Evolutionary conservation across 306 rosid genomes (phyloP).

Genomic region (Fragaria nilgerrensis): DNA sequence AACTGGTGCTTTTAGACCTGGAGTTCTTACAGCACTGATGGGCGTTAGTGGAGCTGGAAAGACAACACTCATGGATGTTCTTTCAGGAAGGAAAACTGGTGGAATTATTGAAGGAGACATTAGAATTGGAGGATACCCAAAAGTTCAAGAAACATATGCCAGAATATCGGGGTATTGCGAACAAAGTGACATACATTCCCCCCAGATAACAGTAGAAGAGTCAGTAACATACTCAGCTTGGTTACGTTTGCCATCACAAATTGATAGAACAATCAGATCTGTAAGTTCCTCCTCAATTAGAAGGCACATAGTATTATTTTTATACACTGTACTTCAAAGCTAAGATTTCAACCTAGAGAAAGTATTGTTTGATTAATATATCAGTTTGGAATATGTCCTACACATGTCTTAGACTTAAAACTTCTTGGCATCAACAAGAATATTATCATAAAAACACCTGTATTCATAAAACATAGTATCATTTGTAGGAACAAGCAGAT

Average conservation of each 20-base stretch:
- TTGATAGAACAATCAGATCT: constrained; percentile 19
- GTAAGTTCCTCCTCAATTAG: constrained; percentile 7
- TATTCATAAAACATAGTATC: background rate
- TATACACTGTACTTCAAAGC: background rate
- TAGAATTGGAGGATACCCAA: constrained; percentile 49
- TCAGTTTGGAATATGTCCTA: background rate
- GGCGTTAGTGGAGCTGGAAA: constrained; percentile 70
- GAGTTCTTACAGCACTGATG: constrained; percentile 56
- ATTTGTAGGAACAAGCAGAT: too few species aligned
- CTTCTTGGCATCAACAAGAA: background rate
- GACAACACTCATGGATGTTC: constrained; percentile 67
- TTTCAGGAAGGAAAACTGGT: constrained; percentile 60
- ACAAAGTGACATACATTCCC: constrained; percentile 60
- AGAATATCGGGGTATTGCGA: constrained; percentile 60
- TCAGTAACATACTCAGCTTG: constrained; percentile 57
- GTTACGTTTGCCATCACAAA: constrained; percentile 53
- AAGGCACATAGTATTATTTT: background rate
- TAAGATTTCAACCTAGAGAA: background rate
- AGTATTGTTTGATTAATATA: background rate
- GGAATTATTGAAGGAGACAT: constrained; percentile 54
- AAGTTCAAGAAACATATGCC: constrained; percentile 54
- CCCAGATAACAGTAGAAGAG: constrained; percentile 47
- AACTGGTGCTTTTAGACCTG: constrained; percentile 48
- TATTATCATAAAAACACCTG: background rate
- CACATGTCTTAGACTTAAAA: background rate